Evolutionary conservation across 2,329 filamentous ascomycete species (phyloP), one percentile per base, ranked within the genome.

Genomic region (Ceratocystis smalleyi): DNA sequence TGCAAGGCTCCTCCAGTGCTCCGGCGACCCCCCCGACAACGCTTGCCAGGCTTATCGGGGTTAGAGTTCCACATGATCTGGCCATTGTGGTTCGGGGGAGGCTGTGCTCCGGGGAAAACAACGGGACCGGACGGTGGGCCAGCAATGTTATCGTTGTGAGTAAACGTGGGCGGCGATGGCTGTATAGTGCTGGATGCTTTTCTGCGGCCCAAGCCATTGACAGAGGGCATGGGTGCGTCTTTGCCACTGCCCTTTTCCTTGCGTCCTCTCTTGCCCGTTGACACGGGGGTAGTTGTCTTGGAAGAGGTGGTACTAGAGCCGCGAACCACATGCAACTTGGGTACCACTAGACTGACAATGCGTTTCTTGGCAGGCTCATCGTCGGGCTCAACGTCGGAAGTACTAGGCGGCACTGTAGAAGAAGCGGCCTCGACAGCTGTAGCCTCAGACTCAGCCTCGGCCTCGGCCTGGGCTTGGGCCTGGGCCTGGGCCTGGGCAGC

Each of bases 41-140:
- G 65, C 24, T 59, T 63, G 17, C 35, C 30, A 15, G 43, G 43
- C 43, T 61, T 64, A 24, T 66, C 62, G 1, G 57, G 54, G 27
- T 66, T 64, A 17, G 62, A 60, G 45, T 66, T 66, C 65, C 65
- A 66, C 65, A 66, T 66, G 47, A 66, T 64, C 40, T 66, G 65
- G n/a, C 65, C 65, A 47, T 66, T 66, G 62, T 66, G 62, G 43
- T 66, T 66, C 2, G 62, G 65, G 1, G 65, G 65, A 6, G 65
- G 62, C 15, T 54, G 47, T 22, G 54, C 57, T 5, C 61, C 62
- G 12, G 57, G 54, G 8, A 55, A 64, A 6, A 43, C 45, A 10
- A 60, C 43, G 2, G 55, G 59, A 2, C 62, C 62, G 22, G 62
- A 64, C 15, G 65, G 59, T 7, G 57, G 65, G 6, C 32, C 65